These are phyloP conservation scores for Magnaporthiopsis rhizophila DNA, from an alignment of 2,329 filamentous ascomycete genomes.

Conservation along the genomic window DNA sequence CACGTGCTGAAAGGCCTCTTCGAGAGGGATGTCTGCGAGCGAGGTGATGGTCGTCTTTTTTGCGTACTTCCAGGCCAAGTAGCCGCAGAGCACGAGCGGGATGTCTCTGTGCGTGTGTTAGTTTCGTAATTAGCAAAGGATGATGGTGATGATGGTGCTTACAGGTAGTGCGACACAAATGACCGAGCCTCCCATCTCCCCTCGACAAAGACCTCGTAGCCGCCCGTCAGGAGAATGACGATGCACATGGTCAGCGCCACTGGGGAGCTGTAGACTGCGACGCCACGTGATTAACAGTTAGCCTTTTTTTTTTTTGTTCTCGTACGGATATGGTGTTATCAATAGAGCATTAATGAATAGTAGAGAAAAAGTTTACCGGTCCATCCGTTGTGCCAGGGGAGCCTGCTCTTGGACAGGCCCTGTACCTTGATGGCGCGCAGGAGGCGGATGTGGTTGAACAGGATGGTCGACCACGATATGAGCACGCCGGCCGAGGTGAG, in stretches of 20 bases:
- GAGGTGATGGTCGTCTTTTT: slow-evolving; percentile 51
- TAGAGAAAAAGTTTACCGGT: slow-evolving; percentile 37
- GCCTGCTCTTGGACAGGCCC: slow-evolving; percentile 35
- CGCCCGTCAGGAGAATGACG: slow-evolving; percentile 58
- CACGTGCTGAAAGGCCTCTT: slow-evolving; percentile 41
- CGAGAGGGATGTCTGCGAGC: slow-evolving; percentile 42
- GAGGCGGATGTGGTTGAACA: slow-evolving; percentile 52
- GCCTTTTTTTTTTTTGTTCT: neutral
- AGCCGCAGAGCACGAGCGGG: slow-evolving; percentile 48
- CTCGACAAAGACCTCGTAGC: slow-evolving; percentile 58
- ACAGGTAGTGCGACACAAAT: slow-evolving; percentile 59
- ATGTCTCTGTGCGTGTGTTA: slow-evolving; percentile 38
- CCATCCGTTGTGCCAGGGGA: slow-evolving; percentile 59
- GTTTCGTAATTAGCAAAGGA: neutral
- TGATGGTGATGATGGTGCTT: too few species aligned
- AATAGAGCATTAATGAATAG: too few species aligned
- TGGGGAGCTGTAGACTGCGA: slow-evolving; percentile 51
- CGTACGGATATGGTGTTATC: too few species aligned
- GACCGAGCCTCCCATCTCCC: slow-evolving; percentile 43
- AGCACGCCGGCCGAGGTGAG: slow-evolving; percentile 42
- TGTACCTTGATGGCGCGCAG: slow-evolving; percentile 46
- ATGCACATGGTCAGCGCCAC: slow-evolving; percentile 48
- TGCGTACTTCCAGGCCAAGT: slow-evolving; percentile 55
- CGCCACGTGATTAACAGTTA: neutral
- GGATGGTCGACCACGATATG: slow-evolving; percentile 53